Evolutionary conservation across 345 rosid species (phyloP).

Genomic region (Populus simonii): DNA sequence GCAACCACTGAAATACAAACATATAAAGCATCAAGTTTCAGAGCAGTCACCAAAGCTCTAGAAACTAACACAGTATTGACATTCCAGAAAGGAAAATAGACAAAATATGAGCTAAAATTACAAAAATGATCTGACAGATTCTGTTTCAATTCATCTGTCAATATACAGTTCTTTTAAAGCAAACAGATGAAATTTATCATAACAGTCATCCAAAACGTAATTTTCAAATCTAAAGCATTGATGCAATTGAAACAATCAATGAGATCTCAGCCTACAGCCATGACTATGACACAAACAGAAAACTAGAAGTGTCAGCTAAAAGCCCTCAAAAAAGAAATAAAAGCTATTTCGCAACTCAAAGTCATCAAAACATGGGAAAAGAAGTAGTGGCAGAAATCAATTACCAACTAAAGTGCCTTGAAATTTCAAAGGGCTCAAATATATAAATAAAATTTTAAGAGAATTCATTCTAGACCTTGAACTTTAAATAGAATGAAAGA

Average conservation of each 20-base stretch:
- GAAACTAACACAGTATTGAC: neutral
- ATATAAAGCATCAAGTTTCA: neutral
- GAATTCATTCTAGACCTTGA: neutral
- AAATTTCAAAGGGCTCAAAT: neutral
- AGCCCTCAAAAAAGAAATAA: neutral
- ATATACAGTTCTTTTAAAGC: neutral
- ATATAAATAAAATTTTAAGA: too few species aligned
- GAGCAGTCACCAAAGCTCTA: neutral
- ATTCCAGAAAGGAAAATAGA: neutral
- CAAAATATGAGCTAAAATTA: neutral
- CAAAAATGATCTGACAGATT: neutral
- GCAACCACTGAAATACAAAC: slow-evolving; percentile 63
- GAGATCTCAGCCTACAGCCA: neutral
- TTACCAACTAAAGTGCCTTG: neutral
- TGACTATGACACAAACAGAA: neutral
- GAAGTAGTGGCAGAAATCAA: neutral
- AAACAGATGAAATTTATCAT: neutral
- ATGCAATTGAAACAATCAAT: neutral
- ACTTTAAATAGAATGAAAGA: neutral
- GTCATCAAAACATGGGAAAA: neutral
- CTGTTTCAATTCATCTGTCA: neutral
- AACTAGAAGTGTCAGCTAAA: neutral
- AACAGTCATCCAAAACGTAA: neutral
- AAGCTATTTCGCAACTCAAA: neutral
- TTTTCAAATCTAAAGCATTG: neutral